Evolutionary conservation across 2,329 filamentous ascomycete species (phyloP).

Genomic region (Talaromyces sp.): DNA sequence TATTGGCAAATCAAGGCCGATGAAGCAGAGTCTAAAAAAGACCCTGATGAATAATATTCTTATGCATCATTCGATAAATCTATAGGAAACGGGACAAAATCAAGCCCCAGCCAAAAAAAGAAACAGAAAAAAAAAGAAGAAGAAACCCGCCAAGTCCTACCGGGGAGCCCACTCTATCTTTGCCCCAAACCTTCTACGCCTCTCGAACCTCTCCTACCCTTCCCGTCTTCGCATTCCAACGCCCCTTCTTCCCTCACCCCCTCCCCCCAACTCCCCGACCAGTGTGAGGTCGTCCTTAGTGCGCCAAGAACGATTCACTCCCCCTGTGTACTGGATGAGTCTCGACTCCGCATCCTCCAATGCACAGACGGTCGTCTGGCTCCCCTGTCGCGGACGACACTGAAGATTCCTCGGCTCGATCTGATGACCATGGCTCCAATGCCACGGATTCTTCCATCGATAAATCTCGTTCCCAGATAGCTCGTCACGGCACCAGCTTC

Average conservation of each 20-base stretch:
- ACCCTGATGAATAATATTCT: no score
- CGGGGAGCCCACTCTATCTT: background rate
- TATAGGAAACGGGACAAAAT: no score
- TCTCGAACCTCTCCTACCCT: conserved; percentile 3
- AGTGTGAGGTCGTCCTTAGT: conserved; percentile 16
- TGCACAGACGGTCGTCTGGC: conserved; percentile 51
- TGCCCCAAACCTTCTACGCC: background rate
- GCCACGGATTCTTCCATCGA: conserved; percentile 31
- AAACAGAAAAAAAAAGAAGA: no score
- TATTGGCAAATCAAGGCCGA: background rate
- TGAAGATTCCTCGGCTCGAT: conserved; percentile 40
- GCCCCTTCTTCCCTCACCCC: conserved; percentile 11
- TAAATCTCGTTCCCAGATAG: conserved; percentile 41
- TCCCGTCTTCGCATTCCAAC: conserved; percentile 8
- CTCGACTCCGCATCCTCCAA: conserved; percentile 41
- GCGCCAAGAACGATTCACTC: conserved; percentile 25
- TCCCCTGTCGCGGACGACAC: conserved; percentile 46
- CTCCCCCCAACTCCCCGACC: conserved; percentile 17
- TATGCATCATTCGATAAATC: no score
- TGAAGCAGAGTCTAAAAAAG: background rate
- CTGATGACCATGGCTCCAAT: conserved; percentile 38
- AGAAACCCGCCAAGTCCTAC: background rate
- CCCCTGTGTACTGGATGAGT: conserved; percentile 40
- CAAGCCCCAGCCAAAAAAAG: no score
- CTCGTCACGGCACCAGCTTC: conserved; percentile 37